A percentile compares a stretch with the other conserved stretches of the same genome.
phyloP scores from a whole-genome alignment of 257 asterid species.

The Catharanthus roseus region DNA sequence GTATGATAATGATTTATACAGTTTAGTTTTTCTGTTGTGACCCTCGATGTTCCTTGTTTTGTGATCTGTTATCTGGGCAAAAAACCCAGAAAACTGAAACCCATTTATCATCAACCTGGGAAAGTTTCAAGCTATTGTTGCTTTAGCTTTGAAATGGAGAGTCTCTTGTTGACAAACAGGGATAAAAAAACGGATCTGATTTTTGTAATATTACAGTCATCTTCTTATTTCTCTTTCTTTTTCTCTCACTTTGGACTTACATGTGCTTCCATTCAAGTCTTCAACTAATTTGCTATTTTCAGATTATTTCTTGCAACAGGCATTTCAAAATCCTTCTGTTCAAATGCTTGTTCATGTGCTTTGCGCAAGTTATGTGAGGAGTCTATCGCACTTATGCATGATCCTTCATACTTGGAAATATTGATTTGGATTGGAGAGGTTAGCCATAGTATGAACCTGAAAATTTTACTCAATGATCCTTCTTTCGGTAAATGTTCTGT shows the following conservation, averaged over 20 bases:
- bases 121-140: not conserved
- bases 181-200: not conserved
- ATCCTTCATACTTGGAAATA: conserved; percentile 74
- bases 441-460: conserved; percentile 22
- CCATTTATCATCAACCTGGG: not conserved
- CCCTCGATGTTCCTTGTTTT: not conserved
- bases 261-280: conserved; percentile 6
- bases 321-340: conserved; percentile 59
- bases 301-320: conserved; percentile 80
- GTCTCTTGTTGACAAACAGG: not conserved
- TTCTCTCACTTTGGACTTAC: not conserved
- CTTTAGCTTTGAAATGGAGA: not conserved
- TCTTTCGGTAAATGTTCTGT: not conserved
- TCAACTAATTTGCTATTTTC: conserved; percentile 35
- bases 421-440: conserved; percentile 93
- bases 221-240: not conserved
- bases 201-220: not conserved
- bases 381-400: conserved; percentile 51
- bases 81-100: not conserved
- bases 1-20: too few relatives aligned
- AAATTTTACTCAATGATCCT: not conserved
- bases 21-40: not conserved
- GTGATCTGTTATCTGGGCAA: not conserved
- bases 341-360: conserved; percentile 67
- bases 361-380: conserved; percentile 85